Percentiles rank a stretch among this genome's conserved stretches.
Conservation (phyloP, 768 basidiomycete genomes). For the Calocybe indica region DNA sequence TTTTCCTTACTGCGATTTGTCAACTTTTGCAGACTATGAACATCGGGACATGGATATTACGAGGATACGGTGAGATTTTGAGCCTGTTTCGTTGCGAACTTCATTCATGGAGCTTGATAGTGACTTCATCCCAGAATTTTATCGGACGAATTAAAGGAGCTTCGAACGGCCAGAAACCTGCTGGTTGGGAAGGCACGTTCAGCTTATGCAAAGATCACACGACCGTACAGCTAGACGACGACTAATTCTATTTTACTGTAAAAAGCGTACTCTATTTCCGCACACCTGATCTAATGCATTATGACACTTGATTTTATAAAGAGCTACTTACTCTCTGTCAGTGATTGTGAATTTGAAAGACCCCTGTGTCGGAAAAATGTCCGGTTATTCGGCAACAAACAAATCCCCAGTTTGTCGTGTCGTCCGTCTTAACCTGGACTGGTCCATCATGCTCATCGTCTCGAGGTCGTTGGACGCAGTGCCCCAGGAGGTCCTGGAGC, state of each 20-base stretch:
- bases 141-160: conserved; percentile 40
- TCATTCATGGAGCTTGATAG: conserved; percentile 17
- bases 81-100: conserved; percentile 5
- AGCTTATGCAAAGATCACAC: conserved; percentile 35
- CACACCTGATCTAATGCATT: not conserved
- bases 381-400: not conserved
- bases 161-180: conserved; percentile 23
- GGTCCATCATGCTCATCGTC: conserved; percentile 14
- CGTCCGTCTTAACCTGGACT: not conserved
- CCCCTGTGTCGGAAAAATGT: conserved; percentile 1
- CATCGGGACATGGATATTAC: conserved; percentile 32
- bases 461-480: conserved; percentile 37
- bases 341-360: not conserved
- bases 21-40: conserved; percentile 15
- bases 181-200: conserved; percentile 48
- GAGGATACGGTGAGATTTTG: conserved; percentile 39
- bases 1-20: not conserved
- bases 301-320: too few species aligned
- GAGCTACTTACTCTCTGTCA: too few species aligned
- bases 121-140: conserved; percentile 44
- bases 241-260: not conserved
- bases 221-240: too few species aligned
- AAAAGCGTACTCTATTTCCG: not conserved
- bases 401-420: conserved; percentile 2
- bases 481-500: conserved; percentile 76